These are phyloP conservation scores for Kazachstania viticola DNA, from an alignment of 805 yeast species.

Conservation along the genomic window DNA sequence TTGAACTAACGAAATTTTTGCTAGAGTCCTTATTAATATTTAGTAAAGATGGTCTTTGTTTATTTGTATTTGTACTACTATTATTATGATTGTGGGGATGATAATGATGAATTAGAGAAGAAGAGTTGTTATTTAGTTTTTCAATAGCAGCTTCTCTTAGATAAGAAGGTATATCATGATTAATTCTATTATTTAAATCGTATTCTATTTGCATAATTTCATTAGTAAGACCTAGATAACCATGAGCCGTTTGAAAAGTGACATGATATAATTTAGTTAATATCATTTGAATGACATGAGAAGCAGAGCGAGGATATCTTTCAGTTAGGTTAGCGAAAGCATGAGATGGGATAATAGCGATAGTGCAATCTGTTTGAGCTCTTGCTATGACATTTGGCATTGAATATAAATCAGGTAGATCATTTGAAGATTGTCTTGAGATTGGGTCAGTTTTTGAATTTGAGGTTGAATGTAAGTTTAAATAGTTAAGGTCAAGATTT, in stretches of 20 bases:
- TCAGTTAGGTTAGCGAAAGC: conserved; percentile 63
- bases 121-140: background rate
- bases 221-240: conserved; percentile 71
- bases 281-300: conserved; percentile 90
- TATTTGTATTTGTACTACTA: background rate
- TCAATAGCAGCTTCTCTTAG: conserved; percentile 43
- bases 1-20: conserved; percentile 21
- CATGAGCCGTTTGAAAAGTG: conserved; percentile 82
- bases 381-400: conserved; percentile 50
- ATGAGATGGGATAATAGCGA: conserved; percentile 81
- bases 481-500: background rate
- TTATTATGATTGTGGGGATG: background rate
- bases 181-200: conserved; percentile 40
- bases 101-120: background rate
- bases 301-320: conserved; percentile 78
- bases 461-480: background rate
- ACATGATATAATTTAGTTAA: conserved; percentile 78
- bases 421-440: background rate
- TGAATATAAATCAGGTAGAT: background rate
- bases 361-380: conserved; percentile 66
- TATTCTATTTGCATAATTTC: conserved; percentile 73
- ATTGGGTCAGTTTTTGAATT: background rate
- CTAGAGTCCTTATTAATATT: background rate
- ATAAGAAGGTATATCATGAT: conserved; percentile 49
- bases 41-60: background rate